Base-by-base conservation (phyloP, 495 filamentous ascomycete genomes). In the Aspergillus ostianus region DNA sequence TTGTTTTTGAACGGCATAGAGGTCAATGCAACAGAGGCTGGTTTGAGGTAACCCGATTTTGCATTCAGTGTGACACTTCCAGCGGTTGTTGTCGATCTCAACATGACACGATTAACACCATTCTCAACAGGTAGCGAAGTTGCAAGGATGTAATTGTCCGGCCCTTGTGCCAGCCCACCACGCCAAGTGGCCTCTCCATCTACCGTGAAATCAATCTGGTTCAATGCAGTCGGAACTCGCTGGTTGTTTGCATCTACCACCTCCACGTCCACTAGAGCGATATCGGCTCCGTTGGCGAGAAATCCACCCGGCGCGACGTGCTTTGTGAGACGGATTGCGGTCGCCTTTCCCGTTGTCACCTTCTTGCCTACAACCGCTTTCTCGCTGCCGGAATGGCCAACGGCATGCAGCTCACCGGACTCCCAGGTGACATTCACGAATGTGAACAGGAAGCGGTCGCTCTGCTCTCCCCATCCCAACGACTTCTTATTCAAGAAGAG, bases 261-360 rank as follows among this genome's bases (percentile, higher is more conserved):
- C 17, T 57, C 49, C 0, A 50, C 41, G 3, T 62, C 59, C 17
- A 62, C 49, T 8, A 54, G 12, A 17, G 59, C 50, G 18, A 61
- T 57, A 27, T 62, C 60, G 20, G 54, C 55, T 48, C 60, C 55
- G 49, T 54, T 62, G 17, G 60, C 60, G 9, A 62, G 10, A 54
- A 62, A 58, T 13, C 50, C 60, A 21, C 18, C 41, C 17, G 60
- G 55, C 6, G 54, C 30, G 2, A 32, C 27, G 15, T 54, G 60
- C 6, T 49, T 13, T 17, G 49, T 50, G 13, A 62, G 59, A 1
- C 59, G 55, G 47, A 62, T 57, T 19, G 47, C 55, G 4, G 18
- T 17, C 9, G 60, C 41, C 23, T 56, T 36, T 19, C 59, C 53
- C 0, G 53, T 21, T 3, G 60, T 62, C n/a, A 26, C 18, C 48